These are phyloP conservation scores for Spiromastix sp. DNA, from an alignment of 2,329 filamentous ascomycete species.

Conservation along the genomic window DNA sequence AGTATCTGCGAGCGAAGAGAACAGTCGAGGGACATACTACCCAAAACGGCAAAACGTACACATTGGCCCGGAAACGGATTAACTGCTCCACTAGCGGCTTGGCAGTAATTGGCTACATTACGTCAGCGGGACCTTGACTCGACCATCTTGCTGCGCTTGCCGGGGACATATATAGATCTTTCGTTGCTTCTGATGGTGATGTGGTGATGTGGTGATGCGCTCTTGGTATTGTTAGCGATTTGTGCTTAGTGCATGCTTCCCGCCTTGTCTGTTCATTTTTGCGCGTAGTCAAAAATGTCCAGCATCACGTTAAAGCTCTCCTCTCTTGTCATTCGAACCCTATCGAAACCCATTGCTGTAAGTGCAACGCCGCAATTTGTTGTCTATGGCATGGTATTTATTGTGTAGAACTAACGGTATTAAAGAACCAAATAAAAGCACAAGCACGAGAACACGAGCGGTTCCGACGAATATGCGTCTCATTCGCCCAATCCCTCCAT, in stretches of 20 bases:
- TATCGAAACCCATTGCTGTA: constrained; percentile 60
- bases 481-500: constrained; percentile 54
- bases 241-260: too few relatives aligned
- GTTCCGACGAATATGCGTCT: constrained; percentile 52
- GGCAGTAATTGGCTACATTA: too few relatives aligned
- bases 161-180: too few relatives aligned
- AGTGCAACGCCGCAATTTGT: constrained; percentile 14
- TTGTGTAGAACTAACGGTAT: constrained; percentile 2
- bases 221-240: too few relatives aligned
- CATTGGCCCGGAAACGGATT: constrained; percentile 11
- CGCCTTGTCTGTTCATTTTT: too few relatives aligned
- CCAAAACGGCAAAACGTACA: constrained; percentile 11
- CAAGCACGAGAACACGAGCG: constrained; percentile 59
- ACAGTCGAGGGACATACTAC: too few relatives aligned
- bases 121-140: too few relatives aligned
- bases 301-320: constrained; percentile 56
- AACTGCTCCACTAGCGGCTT: too few relatives aligned
- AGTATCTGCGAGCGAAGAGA: too few relatives aligned
- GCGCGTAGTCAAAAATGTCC: constrained; percentile 43
- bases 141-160: too few relatives aligned
- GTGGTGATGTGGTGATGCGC: too few relatives aligned
- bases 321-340: constrained; percentile 53
- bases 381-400: not conserved
- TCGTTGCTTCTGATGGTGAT: too few relatives aligned
- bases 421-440: constrained; percentile 55